Evolutionary conservation across 176 grass and related monocot species (phyloP).

Genomic region (Elymus sibiricus): DNA sequence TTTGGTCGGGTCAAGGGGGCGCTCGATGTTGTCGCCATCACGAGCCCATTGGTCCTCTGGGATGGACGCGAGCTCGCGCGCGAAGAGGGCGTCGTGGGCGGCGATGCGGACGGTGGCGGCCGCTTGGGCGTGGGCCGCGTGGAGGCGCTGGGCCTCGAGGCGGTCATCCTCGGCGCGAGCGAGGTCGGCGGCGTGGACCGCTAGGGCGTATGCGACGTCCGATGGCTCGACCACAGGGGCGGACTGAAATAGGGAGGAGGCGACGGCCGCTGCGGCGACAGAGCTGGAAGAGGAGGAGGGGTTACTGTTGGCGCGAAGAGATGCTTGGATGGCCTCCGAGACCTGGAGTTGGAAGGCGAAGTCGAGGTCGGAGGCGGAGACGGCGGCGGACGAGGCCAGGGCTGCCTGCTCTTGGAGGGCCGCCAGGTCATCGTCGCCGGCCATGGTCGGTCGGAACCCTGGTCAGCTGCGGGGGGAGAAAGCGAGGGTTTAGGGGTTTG

Average conservation of each 20-base stretch:
- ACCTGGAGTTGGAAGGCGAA: slow-evolving; percentile 50
- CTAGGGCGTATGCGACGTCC: slow-evolving; percentile 6
- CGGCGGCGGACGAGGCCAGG: slow-evolving; percentile 5
- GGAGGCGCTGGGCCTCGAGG: slow-evolving; percentile 36
- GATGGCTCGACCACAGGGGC: background rate
- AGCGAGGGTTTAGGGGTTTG: background rate
- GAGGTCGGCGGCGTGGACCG: slow-evolving; percentile 30
- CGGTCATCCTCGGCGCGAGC: slow-evolving; percentile 46
- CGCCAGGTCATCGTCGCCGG: background rate
- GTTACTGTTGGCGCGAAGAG: background rate
- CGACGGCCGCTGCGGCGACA: background rate
- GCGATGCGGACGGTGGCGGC: slow-evolving; percentile 36
- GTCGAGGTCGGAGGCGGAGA: slow-evolving; percentile 21
- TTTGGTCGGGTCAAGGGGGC: background rate
- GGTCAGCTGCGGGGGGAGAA: background rate
- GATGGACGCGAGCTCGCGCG: slow-evolving; percentile 39
- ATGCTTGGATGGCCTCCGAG: slow-evolving; percentile 47
- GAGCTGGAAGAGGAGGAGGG: background rate
- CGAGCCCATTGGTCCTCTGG: slow-evolving; percentile 23
- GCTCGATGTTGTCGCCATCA: slow-evolving; percentile 21
- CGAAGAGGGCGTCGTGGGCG: slow-evolving; percentile 31
- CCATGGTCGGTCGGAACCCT: slow-evolving; percentile 5
- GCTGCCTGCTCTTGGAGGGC: slow-evolving; percentile 10
- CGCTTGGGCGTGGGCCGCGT: slow-evolving; percentile 20
- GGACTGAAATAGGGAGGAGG: background rate